Conservation (phyloP, 148 eudicot species). For the Oxyria digyna region DNA sequence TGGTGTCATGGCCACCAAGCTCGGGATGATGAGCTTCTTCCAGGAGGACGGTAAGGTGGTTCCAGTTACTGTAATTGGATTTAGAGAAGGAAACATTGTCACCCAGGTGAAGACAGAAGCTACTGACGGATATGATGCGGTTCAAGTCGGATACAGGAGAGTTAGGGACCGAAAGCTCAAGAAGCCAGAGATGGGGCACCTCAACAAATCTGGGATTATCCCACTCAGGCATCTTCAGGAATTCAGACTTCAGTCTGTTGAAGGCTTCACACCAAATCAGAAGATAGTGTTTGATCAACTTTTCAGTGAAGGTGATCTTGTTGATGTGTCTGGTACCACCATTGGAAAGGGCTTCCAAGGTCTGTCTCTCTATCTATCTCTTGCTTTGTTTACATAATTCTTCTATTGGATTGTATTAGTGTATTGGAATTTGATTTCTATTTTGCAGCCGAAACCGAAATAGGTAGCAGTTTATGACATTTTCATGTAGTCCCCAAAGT, state of each 20-base stretch:
- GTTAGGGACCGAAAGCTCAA: slow-evolving; percentile 72
- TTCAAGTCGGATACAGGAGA: slow-evolving; percentile 84
- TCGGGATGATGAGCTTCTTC: slow-evolving; percentile 89
- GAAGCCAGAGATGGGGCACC: slow-evolving; percentile 78
- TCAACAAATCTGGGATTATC: slow-evolving; percentile 63
- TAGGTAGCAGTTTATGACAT: not conserved
- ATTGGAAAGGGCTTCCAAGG: slow-evolving; percentile 95
- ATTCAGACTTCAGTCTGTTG: slow-evolving; percentile 55
- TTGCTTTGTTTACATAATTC: not conserved
- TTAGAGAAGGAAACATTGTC: slow-evolving; percentile 91
- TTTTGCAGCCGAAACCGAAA: slow-evolving; percentile 13
- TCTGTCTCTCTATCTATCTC: slow-evolving; percentile 8
- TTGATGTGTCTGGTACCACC: slow-evolving; percentile 86
- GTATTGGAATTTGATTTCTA: not conserved
- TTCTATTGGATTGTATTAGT: not conserved
- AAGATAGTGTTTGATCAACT: slow-evolving; percentile 50
- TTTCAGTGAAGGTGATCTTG: slow-evolving; percentile 78
- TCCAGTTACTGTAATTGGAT: slow-evolving; percentile 93
- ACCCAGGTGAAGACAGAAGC: slow-evolving; percentile 86
- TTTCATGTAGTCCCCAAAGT: not conserved
- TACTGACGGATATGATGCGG: slow-evolving; percentile 85
- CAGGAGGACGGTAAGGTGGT: slow-evolving; percentile 56
- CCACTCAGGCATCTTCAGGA: slow-evolving; percentile 90
- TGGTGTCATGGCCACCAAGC: slow-evolving; percentile 82
- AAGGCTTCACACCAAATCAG: slow-evolving; percentile 56